phyloP scores from a whole-genome alignment of 345 rosid genomes.

The Adansonia digitata region DNA sequence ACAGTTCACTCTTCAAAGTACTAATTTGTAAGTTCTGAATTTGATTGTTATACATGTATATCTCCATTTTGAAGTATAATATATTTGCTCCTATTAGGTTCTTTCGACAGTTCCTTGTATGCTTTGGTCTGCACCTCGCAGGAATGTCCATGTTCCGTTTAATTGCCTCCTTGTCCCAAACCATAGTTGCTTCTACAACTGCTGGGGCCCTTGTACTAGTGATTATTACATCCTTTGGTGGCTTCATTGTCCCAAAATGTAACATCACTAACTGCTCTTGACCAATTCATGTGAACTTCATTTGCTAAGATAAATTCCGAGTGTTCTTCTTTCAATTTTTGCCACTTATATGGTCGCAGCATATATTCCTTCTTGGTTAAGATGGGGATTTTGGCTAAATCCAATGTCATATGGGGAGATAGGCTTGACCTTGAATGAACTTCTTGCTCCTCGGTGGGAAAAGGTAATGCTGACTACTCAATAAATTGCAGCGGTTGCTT shows the following conservation, averaged over 20 bases:
- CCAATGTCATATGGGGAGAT: slow-evolving; percentile 69
- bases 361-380: slow-evolving; percentile 65
- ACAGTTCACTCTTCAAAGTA: background rate
- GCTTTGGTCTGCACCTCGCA: no score
- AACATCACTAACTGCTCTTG: slow-evolving; percentile 11
- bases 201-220: slow-evolving; percentile 45
- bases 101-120: slow-evolving; percentile 54
- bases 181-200: slow-evolving; percentile 38
- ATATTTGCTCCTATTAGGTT: slow-evolving; percentile 36
- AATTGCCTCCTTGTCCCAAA: slow-evolving; percentile 56
- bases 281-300: background rate
- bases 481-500: background rate
- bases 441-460: slow-evolving; percentile 73
- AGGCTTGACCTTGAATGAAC: slow-evolving; percentile 61
- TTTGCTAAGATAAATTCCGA: background rate
- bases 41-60: background rate
- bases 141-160: slow-evolving; percentile 78
- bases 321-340: background rate
- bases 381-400: slow-evolving; percentile 74
- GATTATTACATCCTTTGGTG: slow-evolving; percentile 42
- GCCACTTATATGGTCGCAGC: slow-evolving; percentile 36
- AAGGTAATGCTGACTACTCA: slow-evolving; percentile 28
- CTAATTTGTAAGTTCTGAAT: background rate
- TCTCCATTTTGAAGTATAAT: background rate
- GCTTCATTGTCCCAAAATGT: slow-evolving; percentile 62